Conservation (phyloP, 2,329 filamentous ascomycete genomes). For the Colletotrichum paranaense region DNA sequence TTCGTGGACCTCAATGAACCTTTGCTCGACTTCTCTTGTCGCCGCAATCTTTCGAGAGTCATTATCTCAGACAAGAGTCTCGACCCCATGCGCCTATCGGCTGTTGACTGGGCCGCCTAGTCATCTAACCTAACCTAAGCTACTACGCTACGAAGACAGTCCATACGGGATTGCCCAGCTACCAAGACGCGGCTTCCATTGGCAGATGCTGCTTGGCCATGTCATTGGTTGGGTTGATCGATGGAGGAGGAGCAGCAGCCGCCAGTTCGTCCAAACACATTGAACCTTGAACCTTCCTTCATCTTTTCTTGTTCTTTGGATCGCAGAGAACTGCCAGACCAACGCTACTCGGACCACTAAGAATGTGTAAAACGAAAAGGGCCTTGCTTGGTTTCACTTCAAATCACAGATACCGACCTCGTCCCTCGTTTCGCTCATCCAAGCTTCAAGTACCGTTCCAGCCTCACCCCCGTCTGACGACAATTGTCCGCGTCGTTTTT, state of each 20-base stretch:
- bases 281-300: background rate
- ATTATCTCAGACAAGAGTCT: constrained; percentile 14
- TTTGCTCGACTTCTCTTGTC: constrained; percentile 4
- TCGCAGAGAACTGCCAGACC: background rate
- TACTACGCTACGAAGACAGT: background rate
- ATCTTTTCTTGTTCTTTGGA: background rate
- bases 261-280: constrained; percentile 29
- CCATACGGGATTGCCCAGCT: constrained; percentile 23
- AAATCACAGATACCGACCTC: background rate
- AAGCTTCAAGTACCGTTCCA: constrained; percentile 29
- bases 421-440: constrained; percentile 3
- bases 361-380: background rate
- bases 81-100: constrained; percentile 12
- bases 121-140: constrained; percentile 5
- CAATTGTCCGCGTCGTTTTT: constrained; percentile 31
- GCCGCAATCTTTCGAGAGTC: constrained; percentile 18
- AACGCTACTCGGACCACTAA: background rate
- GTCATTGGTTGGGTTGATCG: background rate
- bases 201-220: constrained; percentile 1
- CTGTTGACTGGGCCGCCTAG: background rate
- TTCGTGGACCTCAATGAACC: constrained; percentile 12
- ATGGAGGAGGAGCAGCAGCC: constrained; percentile 7
- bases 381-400: constrained; percentile 13
- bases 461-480: constrained; percentile 32
- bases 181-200: constrained; percentile 9